Evolutionary conservation across 2,329 filamentous ascomycete genomes (phyloP).

Genomic region (Coniella lustricola): DNA sequence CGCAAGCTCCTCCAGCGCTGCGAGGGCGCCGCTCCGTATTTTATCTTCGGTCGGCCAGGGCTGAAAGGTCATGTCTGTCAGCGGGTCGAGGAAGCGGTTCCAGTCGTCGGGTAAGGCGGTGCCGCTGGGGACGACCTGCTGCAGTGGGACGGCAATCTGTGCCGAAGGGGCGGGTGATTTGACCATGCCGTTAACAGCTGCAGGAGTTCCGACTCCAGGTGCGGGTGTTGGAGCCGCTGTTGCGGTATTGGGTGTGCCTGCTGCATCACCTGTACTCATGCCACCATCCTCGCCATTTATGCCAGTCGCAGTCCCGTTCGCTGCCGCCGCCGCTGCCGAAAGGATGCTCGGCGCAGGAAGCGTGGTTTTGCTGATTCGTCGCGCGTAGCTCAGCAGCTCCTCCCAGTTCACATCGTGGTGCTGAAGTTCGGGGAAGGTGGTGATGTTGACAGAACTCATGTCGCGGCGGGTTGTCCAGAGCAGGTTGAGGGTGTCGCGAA

Average conservation of each 20-base stretch:
- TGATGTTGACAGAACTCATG: slow-evolving; percentile 56
- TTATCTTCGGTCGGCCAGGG: slow-evolving; percentile 71
- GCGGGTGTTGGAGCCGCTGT: slow-evolving; percentile 22
- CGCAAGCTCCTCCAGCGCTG: slow-evolving; percentile 52
- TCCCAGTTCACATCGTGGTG: slow-evolving; percentile 58
- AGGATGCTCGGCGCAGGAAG: slow-evolving; percentile 47
- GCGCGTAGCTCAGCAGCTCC: slow-evolving; percentile 70
- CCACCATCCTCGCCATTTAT: slow-evolving; percentile 25
- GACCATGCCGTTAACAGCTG: slow-evolving; percentile 15
- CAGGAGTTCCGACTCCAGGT: slow-evolving; percentile 15
- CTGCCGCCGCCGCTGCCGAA: slow-evolving; percentile 25
- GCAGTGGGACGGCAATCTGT: slow-evolving; percentile 13
- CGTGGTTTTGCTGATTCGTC: slow-evolving; percentile 73
- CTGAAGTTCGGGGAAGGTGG: slow-evolving; percentile 43
- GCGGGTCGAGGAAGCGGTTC: slow-evolving; percentile 46
- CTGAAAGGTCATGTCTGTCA: slow-evolving; percentile 54
- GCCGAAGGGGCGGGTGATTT: slow-evolving; percentile 8
- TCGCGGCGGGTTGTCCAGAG: slow-evolving; percentile 69
- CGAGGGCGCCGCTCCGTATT: slow-evolving; percentile 63
- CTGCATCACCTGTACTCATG: slow-evolving; percentile 20
- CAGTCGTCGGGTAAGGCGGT: slow-evolving; percentile 43
- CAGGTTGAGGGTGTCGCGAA: slow-evolving; percentile 62
- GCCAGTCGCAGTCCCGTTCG: slow-evolving; percentile 33
- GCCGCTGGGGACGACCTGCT: slow-evolving; percentile 13
- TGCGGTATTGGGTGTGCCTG: slow-evolving; percentile 12